Percentiles rank a stretch among this genome's conserved stretches.
Evolutionary conservation across 2,329 filamentous ascomycete species (phyloP).

Genomic region (Ceratocystis colombiana): DNA sequence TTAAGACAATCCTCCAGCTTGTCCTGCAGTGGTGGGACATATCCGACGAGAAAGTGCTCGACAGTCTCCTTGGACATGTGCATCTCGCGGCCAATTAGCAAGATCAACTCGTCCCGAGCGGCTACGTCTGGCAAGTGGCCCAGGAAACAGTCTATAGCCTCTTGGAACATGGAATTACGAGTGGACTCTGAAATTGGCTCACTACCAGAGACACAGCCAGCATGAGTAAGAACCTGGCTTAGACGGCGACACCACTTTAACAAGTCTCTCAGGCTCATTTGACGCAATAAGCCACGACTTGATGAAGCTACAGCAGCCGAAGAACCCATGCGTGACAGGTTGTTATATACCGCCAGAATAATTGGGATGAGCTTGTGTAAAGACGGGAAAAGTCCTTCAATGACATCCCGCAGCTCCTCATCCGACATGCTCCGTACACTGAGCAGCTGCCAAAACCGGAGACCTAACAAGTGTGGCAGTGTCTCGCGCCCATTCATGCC

Average conservation of each 20-base stretch:
- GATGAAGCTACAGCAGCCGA: constrained; percentile 31
- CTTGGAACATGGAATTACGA: constrained; percentile 79
- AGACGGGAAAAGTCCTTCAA: constrained; percentile 58
- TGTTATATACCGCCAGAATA: constrained; percentile 50
- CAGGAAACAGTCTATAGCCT: constrained; percentile 86
- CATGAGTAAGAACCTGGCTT: constrained; percentile 50
- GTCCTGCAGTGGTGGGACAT: constrained; percentile 61
- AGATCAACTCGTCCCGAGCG: constrained; percentile 50
- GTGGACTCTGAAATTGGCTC: constrained; percentile 64
- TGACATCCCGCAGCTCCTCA: constrained; percentile 63
- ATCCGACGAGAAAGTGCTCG: constrained; percentile 63
- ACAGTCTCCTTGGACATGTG: constrained; percentile 74
- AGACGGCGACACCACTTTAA: constrained; percentile 85
- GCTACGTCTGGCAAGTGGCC: constrained; percentile 62
- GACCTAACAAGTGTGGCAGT: constrained; percentile 65
- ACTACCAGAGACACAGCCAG: constrained; percentile 53
- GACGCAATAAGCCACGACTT: constrained; percentile 42
- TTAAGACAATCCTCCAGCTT: constrained; percentile 44
- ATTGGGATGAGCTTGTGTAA: constrained; percentile 53
- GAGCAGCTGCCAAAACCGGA: constrained; percentile 77
- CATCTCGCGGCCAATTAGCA: constrained; percentile 72
- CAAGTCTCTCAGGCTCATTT: constrained; percentile 64
- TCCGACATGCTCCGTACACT: constrained; percentile 55
- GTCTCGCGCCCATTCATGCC: constrained; percentile 58
- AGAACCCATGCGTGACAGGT: constrained; percentile 38